These are phyloP conservation scores for Tarenaya hassleriana DNA, from an alignment of 345 rosid genomes.

Conservation along the genomic window DNA sequence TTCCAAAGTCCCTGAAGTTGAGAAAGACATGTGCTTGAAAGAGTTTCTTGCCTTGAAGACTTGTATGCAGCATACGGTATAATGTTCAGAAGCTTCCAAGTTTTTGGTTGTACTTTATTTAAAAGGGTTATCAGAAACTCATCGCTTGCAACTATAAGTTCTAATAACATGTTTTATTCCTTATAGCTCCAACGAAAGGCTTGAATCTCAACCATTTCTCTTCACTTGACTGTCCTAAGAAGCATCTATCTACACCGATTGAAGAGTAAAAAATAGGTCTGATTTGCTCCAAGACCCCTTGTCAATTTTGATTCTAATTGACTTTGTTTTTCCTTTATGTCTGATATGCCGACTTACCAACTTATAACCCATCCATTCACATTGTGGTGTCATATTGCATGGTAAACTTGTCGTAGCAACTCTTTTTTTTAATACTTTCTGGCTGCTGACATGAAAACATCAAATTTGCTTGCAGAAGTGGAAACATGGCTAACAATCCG, in stretches of 20 bases:
- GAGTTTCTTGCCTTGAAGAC: slow-evolving; percentile 70
- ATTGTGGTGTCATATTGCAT: too few relatives aligned
- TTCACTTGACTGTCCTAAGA: neutral
- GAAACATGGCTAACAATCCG: slow-evolving; percentile 46
- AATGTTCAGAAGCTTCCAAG: slow-evolving; percentile 1
- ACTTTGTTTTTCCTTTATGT: neutral
- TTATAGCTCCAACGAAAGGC: slow-evolving; percentile 52
- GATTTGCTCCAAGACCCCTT: neutral
- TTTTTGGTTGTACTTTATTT: neutral
- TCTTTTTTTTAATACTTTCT: slow-evolving; percentile 9
- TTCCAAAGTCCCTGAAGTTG: slow-evolving; percentile 78
- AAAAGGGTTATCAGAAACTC: neutral
- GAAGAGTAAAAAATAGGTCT: neutral
- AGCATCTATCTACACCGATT: slow-evolving; percentile 6
- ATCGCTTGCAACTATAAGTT: slow-evolving; percentile 13
- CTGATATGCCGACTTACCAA: too few relatives aligned
- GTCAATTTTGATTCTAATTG: neutral
- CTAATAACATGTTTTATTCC: slow-evolving; percentile 18
- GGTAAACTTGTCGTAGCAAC: neutral
- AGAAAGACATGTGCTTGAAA: slow-evolving; percentile 78
- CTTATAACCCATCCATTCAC: too few relatives aligned
- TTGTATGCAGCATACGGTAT: slow-evolving; percentile 94
- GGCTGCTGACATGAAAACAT: slow-evolving; percentile 19
- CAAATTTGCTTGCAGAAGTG: slow-evolving; percentile 15
- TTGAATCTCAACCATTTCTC: slow-evolving; percentile 20